Evolutionary conservation across 768 basidiomycete species (phyloP).

Genomic region (Tremella yokohamensis): DNA sequence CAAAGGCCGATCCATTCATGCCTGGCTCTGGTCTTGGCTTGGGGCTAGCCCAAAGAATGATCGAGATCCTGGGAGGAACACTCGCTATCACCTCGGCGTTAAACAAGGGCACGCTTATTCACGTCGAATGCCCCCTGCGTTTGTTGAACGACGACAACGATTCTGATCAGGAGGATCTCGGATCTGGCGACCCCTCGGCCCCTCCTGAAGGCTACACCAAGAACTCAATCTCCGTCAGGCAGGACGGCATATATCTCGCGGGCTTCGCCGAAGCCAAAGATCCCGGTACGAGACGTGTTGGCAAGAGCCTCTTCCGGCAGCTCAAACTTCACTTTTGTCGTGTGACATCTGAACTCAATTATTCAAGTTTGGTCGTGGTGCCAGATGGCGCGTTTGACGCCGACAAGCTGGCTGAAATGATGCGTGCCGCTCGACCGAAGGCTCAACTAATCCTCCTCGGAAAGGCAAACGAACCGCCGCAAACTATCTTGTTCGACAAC

Average conservation of each 20-base stretch:
- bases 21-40: conserved; percentile 45
- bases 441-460: conserved; percentile 27
- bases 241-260: conserved; percentile 25
- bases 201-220: not conserved
- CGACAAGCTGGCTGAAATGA: conserved; percentile 18
- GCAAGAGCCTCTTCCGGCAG: conserved; percentile 32
- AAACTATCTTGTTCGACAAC: not conserved
- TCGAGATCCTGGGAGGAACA: conserved; percentile 48
- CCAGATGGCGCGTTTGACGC: conserved; percentile 17
- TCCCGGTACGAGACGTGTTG: conserved; percentile 21
- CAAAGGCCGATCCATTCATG: conserved; percentile 41
- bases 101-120: conserved; percentile 39
- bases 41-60: conserved; percentile 43
- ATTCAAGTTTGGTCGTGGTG: conserved; percentile 32
- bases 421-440: conserved; percentile 17
- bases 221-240: conserved; percentile 8
- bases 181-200: not conserved
- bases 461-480: conserved; percentile 1
- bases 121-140: conserved; percentile 42
- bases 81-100: conserved; percentile 38
- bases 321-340: conserved; percentile 35
- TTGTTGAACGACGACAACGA: conserved; percentile 35
- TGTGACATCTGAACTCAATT: conserved; percentile 27
- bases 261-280: conserved; percentile 27
- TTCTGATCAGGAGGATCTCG: conserved; percentile 28